Percentiles rank a stretch among this genome's conserved stretches.
phyloP scores from a whole-genome alignment of 352 stramenopile species.

The Thraustochytrium sp. region DNA sequence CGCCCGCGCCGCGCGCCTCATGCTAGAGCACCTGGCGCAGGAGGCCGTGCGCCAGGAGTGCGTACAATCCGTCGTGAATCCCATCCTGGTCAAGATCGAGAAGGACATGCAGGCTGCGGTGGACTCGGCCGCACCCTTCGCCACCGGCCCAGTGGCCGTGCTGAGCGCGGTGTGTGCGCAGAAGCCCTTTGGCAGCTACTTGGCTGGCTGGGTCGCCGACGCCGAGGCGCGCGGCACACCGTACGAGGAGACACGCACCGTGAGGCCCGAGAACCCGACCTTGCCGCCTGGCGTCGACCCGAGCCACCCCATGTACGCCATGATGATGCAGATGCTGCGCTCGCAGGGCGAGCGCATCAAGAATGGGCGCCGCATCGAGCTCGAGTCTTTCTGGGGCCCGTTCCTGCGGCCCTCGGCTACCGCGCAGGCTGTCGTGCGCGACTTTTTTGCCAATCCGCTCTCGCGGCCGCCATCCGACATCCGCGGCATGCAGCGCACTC shows the following conservation, averaged over 20 bases:
- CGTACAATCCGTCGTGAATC: conserved; percentile 60
- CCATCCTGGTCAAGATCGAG: conserved; percentile 70
- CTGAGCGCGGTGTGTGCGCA: conserved; percentile 11
- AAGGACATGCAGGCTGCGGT: conserved; percentile 61
- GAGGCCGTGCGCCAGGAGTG: conserved; percentile 59
- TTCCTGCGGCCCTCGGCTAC: conserved; percentile 61
- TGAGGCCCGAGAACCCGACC: neutral
- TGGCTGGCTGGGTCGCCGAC: neutral
- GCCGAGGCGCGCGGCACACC: neutral
- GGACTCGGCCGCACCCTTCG: conserved; percentile 47
- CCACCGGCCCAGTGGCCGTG: neutral
- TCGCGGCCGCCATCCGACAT: neutral
- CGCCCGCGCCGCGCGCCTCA: conserved; percentile 49
- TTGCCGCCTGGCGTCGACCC: neutral
- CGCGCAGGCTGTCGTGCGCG: conserved; percentile 55
- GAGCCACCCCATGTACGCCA: neutral
- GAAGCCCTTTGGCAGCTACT: neutral
- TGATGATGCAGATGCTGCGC: conserved; percentile 44
- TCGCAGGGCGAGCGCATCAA: conserved; percentile 63
- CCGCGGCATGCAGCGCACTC: neutral
- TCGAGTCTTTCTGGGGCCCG: conserved; percentile 63
- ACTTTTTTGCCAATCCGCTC: conserved; percentile 18
- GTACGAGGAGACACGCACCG: neutral
- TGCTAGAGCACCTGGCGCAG: conserved; percentile 57
- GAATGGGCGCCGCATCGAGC: conserved; percentile 64